Base-by-base conservation (phyloP, 495 filamentous ascomycete genomes). In the Tricharina praecox region DNA sequence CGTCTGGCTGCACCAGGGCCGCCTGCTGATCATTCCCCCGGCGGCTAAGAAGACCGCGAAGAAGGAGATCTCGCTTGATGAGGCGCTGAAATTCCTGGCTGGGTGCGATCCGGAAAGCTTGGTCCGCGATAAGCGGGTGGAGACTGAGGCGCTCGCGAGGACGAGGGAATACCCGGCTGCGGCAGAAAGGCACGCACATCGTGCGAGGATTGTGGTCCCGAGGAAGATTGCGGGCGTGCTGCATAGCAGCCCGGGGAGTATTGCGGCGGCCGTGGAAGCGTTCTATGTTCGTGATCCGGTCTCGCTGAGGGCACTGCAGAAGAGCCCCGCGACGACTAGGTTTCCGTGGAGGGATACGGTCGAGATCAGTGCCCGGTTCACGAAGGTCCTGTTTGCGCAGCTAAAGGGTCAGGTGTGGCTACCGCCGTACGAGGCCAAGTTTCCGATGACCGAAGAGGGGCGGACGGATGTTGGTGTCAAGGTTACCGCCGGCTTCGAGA, bases 221-320 rank as follows among this genome's bases (percentile, higher is more conserved):
- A 76, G 90, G 48, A 82, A 77, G 45, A 64, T 93, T 11, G 87
- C 85, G n/a, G 78, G 76, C 52, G 71, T 96, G 32, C 66, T 96
- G 1, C 81, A 85, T 51, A 65, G 70, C 21, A 72, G 75, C 25
- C 80, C 86, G 4, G 68, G 75, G 3, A 75, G 78, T 47, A 78
- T 95, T 42, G 81, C 84, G 1, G 75, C 85, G 1, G 86, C 85
- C 3, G 73, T 82, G 2, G 90, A 97, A 62, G 78, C 84, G 1
- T 96, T 96, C 62, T 96, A 96, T 62, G 69, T 94, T 40, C 77
- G 92, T 34, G 85, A 96, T 58, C 82, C 90, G 1, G 73, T 83
- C 45, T 70, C 78, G 3, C 63, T 94, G 40, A 78, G 77, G 18
- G 74, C 79, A 0, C 67, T 96, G 1, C 23, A 61, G 8, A 16